phyloP scores from a whole-genome alignment of 2,329 filamentous ascomycete genomes.

The Fusarium haematococcum region DNA sequence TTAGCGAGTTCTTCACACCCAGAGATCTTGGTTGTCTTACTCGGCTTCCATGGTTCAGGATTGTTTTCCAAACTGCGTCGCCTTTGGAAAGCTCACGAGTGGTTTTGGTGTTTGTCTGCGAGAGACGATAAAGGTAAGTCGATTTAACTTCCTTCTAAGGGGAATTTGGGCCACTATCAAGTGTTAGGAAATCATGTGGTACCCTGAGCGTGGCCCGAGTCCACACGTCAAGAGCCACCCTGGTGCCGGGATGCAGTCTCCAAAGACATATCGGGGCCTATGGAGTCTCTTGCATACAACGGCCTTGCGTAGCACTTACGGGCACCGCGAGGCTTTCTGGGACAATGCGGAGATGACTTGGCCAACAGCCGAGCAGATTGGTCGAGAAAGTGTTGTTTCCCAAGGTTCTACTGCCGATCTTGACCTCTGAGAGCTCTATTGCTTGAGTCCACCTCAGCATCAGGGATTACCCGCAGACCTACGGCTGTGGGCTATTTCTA shows the following conservation, averaged over 20 bases:
- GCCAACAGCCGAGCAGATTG: slow-evolving; percentile 27
- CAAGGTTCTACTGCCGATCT: slow-evolving; percentile 39
- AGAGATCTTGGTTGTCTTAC: slow-evolving; percentile 41
- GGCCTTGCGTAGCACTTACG: slow-evolving; percentile 38
- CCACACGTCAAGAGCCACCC: slow-evolving; percentile 46
- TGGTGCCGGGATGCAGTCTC: slow-evolving; percentile 40
- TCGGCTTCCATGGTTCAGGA: slow-evolving; percentile 46
- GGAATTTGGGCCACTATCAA: slow-evolving; percentile 41
- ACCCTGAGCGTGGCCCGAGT: slow-evolving; percentile 48
- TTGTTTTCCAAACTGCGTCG: slow-evolving; percentile 9
- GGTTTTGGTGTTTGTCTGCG: slow-evolving; percentile 5
- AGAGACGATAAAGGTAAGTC: slow-evolving; percentile 25
- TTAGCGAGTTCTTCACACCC: slow-evolving; percentile 38
- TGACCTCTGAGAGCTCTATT: slow-evolving; percentile 38
- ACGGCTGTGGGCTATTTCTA: slow-evolving; percentile 23
- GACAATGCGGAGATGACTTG: slow-evolving; percentile 36
- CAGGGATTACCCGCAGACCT: slow-evolving; percentile 35
- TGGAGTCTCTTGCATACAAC: slow-evolving; percentile 43
- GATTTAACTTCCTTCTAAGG: slow-evolving; percentile 30
- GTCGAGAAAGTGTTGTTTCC: slow-evolving; percentile 30
- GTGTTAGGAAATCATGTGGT: slow-evolving; percentile 47
- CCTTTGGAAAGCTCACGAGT: slow-evolving; percentile 16
- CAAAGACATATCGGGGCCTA: slow-evolving; percentile 41
- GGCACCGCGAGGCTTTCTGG: slow-evolving; percentile 28
- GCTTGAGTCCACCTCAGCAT: slow-evolving; percentile 31